Percentiles rank a stretch among this genome's conserved stretches.
Evolutionary conservation across 257 asterid genomes (phyloP).

Genomic region (Fraxinus quadrangulata): DNA sequence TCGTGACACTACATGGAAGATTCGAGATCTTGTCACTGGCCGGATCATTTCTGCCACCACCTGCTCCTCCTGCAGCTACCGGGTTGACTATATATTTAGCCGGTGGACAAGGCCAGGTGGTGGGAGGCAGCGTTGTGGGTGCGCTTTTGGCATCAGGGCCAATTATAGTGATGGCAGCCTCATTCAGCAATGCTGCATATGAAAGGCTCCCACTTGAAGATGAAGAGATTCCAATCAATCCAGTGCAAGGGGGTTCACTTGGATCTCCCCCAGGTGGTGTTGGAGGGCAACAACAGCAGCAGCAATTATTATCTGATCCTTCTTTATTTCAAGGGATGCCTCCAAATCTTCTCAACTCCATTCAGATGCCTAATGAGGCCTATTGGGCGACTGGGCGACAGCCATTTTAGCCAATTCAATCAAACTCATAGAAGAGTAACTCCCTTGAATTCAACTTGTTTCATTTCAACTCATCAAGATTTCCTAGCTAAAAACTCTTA

Average conservation of each 20-base stretch:
- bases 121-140: conserved; percentile 88
- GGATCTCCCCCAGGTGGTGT: conserved; percentile 41
- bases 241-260: conserved; percentile 32
- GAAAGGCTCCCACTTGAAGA: conserved; percentile 83
- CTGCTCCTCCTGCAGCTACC: conserved; percentile 77
- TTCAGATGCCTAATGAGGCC: conserved; percentile 63
- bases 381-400: conserved; percentile 68
- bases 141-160: conserved; percentile 84
- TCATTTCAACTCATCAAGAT: conserved; percentile 17
- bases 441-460: neutral
- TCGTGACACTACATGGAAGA: conserved; percentile 77
- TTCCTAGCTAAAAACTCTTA: conserved; percentile 4
- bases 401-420: conserved; percentile 40
- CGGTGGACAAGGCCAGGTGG: conserved; percentile 96
- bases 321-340: conserved; percentile 68
- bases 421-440: conserved; percentile 24
- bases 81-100: conserved; percentile 74
- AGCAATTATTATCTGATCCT: conserved; percentile 41
- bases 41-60: conserved; percentile 87
- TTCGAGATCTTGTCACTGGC: conserved; percentile 82
- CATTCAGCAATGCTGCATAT: conserved; percentile 91
- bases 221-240: conserved; percentile 45
- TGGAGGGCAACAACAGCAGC: neutral
- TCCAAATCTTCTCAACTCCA: conserved; percentile 48
- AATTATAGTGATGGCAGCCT: conserved; percentile 84